A percentile compares a stretch with the other conserved stretches of the same genome.
phyloP scores from a whole-genome alignment of 305 asterid species.

The Salvia sclarea region DNA sequence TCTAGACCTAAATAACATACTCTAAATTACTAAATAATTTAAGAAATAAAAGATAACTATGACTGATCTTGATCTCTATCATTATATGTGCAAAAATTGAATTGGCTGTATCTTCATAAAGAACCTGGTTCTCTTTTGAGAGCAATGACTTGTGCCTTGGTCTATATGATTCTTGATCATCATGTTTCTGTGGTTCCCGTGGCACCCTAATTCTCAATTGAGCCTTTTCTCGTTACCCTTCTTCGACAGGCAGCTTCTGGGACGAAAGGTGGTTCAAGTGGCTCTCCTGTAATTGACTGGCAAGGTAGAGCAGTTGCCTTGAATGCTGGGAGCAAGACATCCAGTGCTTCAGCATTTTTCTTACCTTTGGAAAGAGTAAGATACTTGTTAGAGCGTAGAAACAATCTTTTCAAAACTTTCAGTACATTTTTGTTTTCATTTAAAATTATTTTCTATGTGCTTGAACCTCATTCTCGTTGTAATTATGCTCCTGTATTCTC shows the following conservation, averaged over 20 bases:
- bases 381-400: conserved; percentile 27
- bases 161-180: conserved; percentile 28
- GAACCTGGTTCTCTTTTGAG: conserved; percentile 19
- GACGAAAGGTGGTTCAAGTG: conserved; percentile 99
- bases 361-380: conserved; percentile 95
- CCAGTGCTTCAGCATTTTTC: conserved; percentile 98
- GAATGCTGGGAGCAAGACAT: conserved; percentile 99
- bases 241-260: conserved; percentile 93
- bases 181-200: conserved; percentile 18
- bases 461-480: neutral
- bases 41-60: no score
- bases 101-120: neutral
- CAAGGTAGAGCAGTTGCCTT: conserved; percentile 98
- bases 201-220: conserved; percentile 9
- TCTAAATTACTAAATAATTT: no score
- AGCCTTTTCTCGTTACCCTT: conserved; percentile 16
- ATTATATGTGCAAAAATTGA: neutral
- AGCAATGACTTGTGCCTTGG: conserved; percentile 15
- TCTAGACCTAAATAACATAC: no score
- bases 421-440: conserved; percentile 6
- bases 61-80: no score
- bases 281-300: conserved; percentile 99
- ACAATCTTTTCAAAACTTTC: conserved; percentile 9
- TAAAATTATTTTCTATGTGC: conserved; percentile 5
- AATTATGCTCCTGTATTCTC: conserved; percentile 7